These are phyloP conservation scores for Tilletia walkeri DNA, from an alignment of 1,284 basidiomycete genomes.

Conservation along the genomic window DNA sequence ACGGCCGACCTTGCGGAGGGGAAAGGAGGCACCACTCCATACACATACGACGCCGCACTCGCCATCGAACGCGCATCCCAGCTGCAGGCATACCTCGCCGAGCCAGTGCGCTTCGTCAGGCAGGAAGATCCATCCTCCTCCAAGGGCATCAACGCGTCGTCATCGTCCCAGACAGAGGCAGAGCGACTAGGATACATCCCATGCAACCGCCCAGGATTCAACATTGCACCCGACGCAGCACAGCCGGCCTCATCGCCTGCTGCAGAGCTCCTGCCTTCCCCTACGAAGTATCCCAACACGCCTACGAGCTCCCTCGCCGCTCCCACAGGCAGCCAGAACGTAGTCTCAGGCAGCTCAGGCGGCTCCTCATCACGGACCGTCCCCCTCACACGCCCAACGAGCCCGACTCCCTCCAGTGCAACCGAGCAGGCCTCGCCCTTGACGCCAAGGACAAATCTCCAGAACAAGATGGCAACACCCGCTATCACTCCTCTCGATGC, in stretches of 20 bases:
- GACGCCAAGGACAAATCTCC: not conserved
- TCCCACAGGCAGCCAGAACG: not conserved
- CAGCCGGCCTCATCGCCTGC: not conserved
- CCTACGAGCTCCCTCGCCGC: not conserved
- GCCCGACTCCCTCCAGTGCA: not conserved
- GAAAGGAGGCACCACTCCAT: not conserved
- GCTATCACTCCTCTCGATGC: not conserved
- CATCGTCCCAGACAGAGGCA: not conserved
- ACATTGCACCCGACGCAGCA: not conserved
- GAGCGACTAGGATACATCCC: not conserved
- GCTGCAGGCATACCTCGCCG: not conserved
- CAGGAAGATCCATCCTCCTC: not conserved
- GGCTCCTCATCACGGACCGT: not conserved
- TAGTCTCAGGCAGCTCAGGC: not conserved
- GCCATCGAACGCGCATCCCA: constrained; percentile 1
- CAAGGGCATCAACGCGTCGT: too few relatives aligned
- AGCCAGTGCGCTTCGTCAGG: constrained; percentile 1
- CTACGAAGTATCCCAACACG: not conserved
- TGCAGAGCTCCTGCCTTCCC: not conserved
- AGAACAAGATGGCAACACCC: not conserved
- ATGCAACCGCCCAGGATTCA: not conserved
- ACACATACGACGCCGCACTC: not conserved
- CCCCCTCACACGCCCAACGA: too few relatives aligned
- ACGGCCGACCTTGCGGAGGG: too few relatives aligned
- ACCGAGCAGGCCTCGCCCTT: not conserved